A percentile compares a stretch with the other conserved stretches of the same genome.
Conservation (phyloP, 2,329 filamentous ascomycete genomes). For the Alternaria sp. region DNA sequence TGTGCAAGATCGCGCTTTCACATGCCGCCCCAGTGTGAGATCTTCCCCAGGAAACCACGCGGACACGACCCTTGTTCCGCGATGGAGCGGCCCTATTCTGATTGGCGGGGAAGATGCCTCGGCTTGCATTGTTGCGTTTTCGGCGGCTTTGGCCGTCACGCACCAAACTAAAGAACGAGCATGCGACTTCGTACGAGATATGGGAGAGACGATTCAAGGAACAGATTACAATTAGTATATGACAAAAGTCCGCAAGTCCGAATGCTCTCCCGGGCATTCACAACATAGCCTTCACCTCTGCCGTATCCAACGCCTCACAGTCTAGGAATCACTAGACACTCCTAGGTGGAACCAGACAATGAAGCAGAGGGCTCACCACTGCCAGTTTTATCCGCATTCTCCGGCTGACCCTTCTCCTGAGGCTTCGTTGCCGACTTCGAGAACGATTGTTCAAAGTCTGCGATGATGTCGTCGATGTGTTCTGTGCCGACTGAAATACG, state of each 20-base stretch:
- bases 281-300: neutral
- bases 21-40: neutral
- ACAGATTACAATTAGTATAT: neutral
- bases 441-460: conserved; percentile 93
- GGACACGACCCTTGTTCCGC: neutral
- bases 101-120: conserved; percentile 9
- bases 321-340: neutral
- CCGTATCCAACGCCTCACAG: neutral
- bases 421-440: conserved; percentile 62
- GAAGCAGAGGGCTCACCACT: conserved; percentile 36
- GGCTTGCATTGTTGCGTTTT: conserved; percentile 2
- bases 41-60: neutral
- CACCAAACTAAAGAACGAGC: neutral
- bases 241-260: neutral
- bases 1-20: conserved; percentile 1
- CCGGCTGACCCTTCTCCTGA: conserved; percentile 42
- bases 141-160: neutral
- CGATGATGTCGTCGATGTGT: conserved; percentile 97
- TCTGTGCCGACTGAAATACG: conserved; percentile 95
- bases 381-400: conserved; percentile 45
- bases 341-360: conserved; percentile 41
- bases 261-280: neutral
- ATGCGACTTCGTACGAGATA: conserved; percentile 7
- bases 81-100: neutral
- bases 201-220: neutral